A percentile compares a stretch with the other conserved stretches of the same genome.
Conservation (phyloP, 1,284 basidiomycete genomes). For the Volvariella surrecta region DNA sequence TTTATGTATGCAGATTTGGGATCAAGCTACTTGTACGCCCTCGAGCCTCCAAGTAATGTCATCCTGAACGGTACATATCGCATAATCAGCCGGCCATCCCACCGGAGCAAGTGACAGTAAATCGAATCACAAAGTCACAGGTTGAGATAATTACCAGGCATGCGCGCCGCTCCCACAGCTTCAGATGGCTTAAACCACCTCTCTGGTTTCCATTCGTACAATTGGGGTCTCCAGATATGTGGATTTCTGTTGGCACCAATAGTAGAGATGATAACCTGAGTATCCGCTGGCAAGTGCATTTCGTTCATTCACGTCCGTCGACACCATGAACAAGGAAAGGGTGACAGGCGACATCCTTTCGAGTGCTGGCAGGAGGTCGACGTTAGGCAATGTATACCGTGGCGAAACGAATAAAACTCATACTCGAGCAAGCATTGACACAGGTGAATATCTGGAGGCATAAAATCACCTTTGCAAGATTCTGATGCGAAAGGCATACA, state of each 20-base stretch:
- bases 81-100: no score
- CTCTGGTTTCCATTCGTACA: slow-evolving; percentile 28
- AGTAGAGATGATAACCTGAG: slow-evolving; percentile 28
- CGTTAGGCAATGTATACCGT: not conserved
- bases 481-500: slow-evolving; percentile 18
- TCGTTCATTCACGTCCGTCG: slow-evolving; percentile 16
- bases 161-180: slow-evolving; percentile 18
- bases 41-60: no score
- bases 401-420: slow-evolving; percentile 10
- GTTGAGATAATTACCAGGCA: slow-evolving; percentile 29
- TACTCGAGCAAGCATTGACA: slow-evolving; percentile 17
- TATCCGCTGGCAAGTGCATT: slow-evolving; percentile 22
- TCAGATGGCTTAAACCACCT: slow-evolving; percentile 29
- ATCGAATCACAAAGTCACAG: slow-evolving; percentile 18
- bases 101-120: no score
- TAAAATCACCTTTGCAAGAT: not conserved
- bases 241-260: slow-evolving; percentile 30
- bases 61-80: no score
- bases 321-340: slow-evolving; percentile 19
- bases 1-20: no score
- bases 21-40: no score
- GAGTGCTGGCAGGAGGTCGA: not conserved
- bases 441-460: slow-evolving; percentile 22
- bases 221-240: slow-evolving; percentile 22
- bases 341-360: slow-evolving; percentile 18